Conservation (phyloP, 2,329 filamentous ascomycete genomes). For the Cladosporium sp. region DNA sequence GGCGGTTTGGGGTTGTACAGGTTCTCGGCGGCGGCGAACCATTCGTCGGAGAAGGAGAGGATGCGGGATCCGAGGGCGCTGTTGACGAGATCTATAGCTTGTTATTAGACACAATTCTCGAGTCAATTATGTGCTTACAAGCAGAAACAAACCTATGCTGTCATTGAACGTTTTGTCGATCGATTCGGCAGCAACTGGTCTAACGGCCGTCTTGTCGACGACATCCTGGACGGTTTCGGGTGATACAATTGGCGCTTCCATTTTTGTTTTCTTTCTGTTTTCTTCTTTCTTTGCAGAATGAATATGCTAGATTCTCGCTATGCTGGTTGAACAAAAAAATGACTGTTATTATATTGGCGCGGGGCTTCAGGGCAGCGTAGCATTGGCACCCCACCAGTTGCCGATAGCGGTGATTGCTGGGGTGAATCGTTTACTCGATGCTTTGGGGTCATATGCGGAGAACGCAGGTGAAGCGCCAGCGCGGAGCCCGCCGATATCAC, state of each 20-base stretch:
- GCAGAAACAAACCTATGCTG: slow-evolving; percentile 42
- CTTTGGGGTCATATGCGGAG: background rate
- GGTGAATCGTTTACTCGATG: slow-evolving; percentile 1
- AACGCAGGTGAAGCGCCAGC: background rate
- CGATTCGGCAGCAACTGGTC: slow-evolving; percentile 39
- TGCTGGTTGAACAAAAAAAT: background rate
- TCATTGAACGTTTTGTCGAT: slow-evolving; percentile 54
- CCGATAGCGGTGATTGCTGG: background rate
- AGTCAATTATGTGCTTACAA: slow-evolving; percentile 21
- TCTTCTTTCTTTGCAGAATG: too few relatives aligned
- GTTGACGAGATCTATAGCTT: slow-evolving; percentile 50
- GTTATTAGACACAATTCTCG: slow-evolving; percentile 15
- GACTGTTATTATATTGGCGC: slow-evolving; percentile 9
- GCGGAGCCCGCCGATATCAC: slow-evolving; percentile 12
- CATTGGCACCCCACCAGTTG: slow-evolving; percentile 13
- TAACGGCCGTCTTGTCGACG: slow-evolving; percentile 15
- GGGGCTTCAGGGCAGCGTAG: slow-evolving; percentile 16
- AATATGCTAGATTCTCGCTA: slow-evolving; percentile 1
- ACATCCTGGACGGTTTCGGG: slow-evolving; percentile 29
- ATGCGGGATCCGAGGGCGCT: slow-evolving; percentile 49
- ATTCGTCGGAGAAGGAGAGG: slow-evolving; percentile 57
- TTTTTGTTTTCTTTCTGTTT: too few relatives aligned
- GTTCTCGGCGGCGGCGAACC: slow-evolving; percentile 57
- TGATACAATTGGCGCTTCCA: slow-evolving; percentile 30
- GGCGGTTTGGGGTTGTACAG: slow-evolving; percentile 55